Percentiles rank a stretch among this genome's conserved stretches.
These are phyloP conservation scores for Coniosporium apollinis DNA, from an alignment of 495 filamentous ascomycete species.

Conservation along the genomic window DNA sequence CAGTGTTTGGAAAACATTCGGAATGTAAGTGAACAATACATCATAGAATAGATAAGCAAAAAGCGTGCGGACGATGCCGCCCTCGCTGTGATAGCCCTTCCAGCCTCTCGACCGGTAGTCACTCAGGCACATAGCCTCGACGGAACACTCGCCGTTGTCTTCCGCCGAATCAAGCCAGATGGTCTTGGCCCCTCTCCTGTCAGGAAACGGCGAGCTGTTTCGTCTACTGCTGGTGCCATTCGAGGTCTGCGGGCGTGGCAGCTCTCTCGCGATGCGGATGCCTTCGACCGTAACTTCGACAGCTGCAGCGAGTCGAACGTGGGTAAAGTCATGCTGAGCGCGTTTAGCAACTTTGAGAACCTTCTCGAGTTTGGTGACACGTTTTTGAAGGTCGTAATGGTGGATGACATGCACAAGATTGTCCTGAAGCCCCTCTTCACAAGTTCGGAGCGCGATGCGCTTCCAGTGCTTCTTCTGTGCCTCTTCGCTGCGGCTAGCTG, in stretches of 20 bases:
- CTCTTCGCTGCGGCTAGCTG: slow-evolving; percentile 36
- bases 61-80: slow-evolving; percentile 74
- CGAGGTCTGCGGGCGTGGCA: slow-evolving; percentile 1
- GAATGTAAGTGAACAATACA: slow-evolving; percentile 81
- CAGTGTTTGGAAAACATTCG: slow-evolving; percentile 90
- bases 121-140: slow-evolving; percentile 86
- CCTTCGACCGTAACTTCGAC: slow-evolving; percentile 60
- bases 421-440: slow-evolving; percentile 75
- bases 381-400: slow-evolving; percentile 89
- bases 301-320: slow-evolving; percentile 59
- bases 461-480: slow-evolving; percentile 72
- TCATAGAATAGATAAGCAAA: slow-evolving; percentile 90
- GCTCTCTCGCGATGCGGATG: slow-evolving; percentile 46
- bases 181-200: slow-evolving; percentile 50
- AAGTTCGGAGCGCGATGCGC: slow-evolving; percentile 60
- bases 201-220: slow-evolving; percentile 8
- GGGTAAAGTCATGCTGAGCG: slow-evolving; percentile 82
- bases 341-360: slow-evolving; percentile 67
- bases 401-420: slow-evolving; percentile 76
- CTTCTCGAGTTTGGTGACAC: slow-evolving; percentile 77
- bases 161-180: slow-evolving; percentile 61
- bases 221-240: neutral
- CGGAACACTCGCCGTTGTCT: slow-evolving; percentile 51
- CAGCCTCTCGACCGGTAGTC: slow-evolving; percentile 69
- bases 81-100: slow-evolving; percentile 90